Base-by-base conservation (phyloP, 352 stramenopile genomes). In the Phytophthora agathidicida region DNA sequence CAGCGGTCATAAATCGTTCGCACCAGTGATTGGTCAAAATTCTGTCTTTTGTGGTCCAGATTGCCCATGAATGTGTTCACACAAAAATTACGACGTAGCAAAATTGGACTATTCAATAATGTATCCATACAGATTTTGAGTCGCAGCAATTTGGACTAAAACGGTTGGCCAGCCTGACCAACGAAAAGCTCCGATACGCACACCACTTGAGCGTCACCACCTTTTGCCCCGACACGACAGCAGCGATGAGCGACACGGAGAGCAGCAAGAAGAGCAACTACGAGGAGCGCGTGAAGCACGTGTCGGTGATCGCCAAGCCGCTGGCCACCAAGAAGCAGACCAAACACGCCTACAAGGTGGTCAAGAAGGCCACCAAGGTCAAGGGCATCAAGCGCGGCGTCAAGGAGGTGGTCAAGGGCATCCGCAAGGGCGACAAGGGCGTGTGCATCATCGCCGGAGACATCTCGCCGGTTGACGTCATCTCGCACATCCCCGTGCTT, bases 401-500 rank as follows among this genome's bases (percentile, higher is more conserved):
- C 26, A 99, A 99, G 77, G 98, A 99, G 82, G 96, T 99, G 11
- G 96, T 99, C 60, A 99, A 99, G 80, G 96, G 86, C 51, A 88
- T 99, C 48, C 92, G 90, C 55, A 97, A 98, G 76, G 94, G 94
- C 38, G 93, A 99, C 51, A 99, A 98, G 73, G 98, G 98, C 37
- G 66, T 99, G 35, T 98, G 96, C 65, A 90, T 99, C 51, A 96
- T 99, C 39, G 98, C 98, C 3, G 98, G 97, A 31, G 98, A 99
- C 84, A 99, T 99, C 61, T 99, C 93, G 56, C 98, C 98, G n/a
- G 93, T 99, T 32, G 98, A 99, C 72, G 98, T 99, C n/a, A 98
- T 99, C 64, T 98, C 91, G 56, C 98, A 99, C 88, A 91, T 99
- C 47, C 97, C 98, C 11, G 84, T 99, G 50, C 79, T 99, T 39